These are phyloP conservation scores for Debaryomycetaceae sp. DNA, from an alignment of 1,139 yeast genomes.

Conservation along the genomic window DNA sequence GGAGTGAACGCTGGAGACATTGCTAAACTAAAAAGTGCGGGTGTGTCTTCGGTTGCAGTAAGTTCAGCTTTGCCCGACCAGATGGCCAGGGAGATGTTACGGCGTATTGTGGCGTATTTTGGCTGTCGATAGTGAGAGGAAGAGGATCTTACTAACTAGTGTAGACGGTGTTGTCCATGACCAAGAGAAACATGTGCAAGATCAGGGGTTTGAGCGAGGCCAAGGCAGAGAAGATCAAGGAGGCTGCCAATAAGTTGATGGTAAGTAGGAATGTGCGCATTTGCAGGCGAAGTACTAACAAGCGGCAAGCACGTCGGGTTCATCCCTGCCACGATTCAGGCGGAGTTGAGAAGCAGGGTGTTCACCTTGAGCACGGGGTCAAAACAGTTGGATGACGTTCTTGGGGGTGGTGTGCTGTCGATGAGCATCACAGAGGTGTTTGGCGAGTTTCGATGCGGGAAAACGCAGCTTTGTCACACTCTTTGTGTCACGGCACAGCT, in stretches of 20 bases:
- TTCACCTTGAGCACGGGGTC: conserved; percentile 51
- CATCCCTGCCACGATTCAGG: conserved; percentile 51
- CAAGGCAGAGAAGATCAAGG: conserved; percentile 61
- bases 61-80: conserved; percentile 9
- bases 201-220: conserved; percentile 56
- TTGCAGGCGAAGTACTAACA: conserved; percentile 2
- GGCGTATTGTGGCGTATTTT: too few relatives aligned
- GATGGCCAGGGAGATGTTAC: too few relatives aligned
- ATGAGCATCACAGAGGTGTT: conserved; percentile 63
- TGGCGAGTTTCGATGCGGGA: conserved; percentile 63
- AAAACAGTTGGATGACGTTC: conserved; percentile 47
- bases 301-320: conserved; percentile 37
- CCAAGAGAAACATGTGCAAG: conserved; percentile 49
- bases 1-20: conserved; percentile 61
- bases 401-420: conserved; percentile 59
- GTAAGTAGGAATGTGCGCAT: conserved; percentile 9
- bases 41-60: conserved; percentile 53
- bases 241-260: conserved; percentile 51
- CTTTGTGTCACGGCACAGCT: conserved; percentile 58
- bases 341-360: conserved; percentile 47
- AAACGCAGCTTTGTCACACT: conserved; percentile 59
- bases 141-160: conserved; percentile 6
- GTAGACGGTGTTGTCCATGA: conserved; percentile 50
- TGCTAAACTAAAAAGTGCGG: conserved; percentile 49
- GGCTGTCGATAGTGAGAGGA: too few relatives aligned